Conservation (phyloP, 495 filamentous ascomycete genomes). For the Podospora australis region DNA sequence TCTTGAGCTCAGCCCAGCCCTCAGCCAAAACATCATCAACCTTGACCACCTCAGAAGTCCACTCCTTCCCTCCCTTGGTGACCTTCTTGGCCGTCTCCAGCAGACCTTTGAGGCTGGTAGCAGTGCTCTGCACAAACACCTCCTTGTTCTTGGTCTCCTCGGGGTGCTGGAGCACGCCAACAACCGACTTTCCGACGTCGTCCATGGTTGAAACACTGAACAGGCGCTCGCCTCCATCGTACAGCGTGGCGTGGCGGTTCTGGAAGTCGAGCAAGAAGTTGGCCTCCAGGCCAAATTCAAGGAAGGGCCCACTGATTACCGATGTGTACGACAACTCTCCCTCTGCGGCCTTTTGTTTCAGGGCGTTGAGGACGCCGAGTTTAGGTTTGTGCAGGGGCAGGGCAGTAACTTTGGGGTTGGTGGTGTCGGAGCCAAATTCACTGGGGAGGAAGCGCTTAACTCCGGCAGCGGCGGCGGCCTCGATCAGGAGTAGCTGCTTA, state of each 20-base stretch:
- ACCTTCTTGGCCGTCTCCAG: slow-evolving; percentile 24
- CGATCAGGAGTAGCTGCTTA: slow-evolving; percentile 44
- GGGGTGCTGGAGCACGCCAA: slow-evolving; percentile 35
- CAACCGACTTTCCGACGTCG: slow-evolving; percentile 35
- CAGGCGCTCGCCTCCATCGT: slow-evolving; percentile 38
- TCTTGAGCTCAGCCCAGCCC: slow-evolving; percentile 4
- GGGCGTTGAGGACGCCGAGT: slow-evolving; percentile 32
- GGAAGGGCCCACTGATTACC: slow-evolving; percentile 37
- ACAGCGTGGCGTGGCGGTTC: slow-evolving; percentile 31
- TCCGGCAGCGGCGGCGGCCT: slow-evolving; percentile 53
- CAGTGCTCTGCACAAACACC: slow-evolving; percentile 34
- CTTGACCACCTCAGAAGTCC: not conserved
- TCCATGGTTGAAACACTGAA: slow-evolving; percentile 38
- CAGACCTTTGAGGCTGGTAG: slow-evolving; percentile 39
- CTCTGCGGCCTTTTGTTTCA: slow-evolving; percentile 27
- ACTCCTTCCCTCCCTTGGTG: not conserved
- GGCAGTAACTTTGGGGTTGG: slow-evolving; percentile 21
- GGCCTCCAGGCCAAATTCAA: slow-evolving; percentile 33
- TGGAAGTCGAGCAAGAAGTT: slow-evolving; percentile 31
- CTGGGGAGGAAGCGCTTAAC: slow-evolving; percentile 32
- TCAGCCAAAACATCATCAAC: not conserved
- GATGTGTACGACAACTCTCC: slow-evolving; percentile 39
- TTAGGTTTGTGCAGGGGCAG: slow-evolving; percentile 40
- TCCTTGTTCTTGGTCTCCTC: slow-evolving; percentile 43
- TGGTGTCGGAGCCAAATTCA: slow-evolving; percentile 47